phyloP scores from a whole-genome alignment of 805 yeast genomes.

The Saccharomyces cerevisiae region DNA sequence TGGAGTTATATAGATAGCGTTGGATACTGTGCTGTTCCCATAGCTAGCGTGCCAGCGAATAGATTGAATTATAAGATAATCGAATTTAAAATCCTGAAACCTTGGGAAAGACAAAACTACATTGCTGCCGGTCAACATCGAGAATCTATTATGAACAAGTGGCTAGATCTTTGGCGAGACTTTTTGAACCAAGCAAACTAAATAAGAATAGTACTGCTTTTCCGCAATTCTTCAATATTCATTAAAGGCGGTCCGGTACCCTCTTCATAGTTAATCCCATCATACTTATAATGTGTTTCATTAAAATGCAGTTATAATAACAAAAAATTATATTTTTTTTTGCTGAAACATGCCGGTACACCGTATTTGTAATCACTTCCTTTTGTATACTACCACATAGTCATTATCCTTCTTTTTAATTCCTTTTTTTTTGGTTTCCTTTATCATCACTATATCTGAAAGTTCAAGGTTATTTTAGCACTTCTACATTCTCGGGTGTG shows the following conservation, averaged over 20 bases:
- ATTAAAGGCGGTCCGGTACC: neutral
- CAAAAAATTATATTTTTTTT: neutral
- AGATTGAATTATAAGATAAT: slow-evolving; percentile 12
- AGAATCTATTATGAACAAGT: slow-evolving; percentile 9
- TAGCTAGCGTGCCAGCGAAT: neutral
- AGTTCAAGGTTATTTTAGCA: neutral
- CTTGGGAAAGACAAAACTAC: slow-evolving; percentile 15
- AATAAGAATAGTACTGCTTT: neutral
- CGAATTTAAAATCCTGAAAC: slow-evolving; percentile 17
- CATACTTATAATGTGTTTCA: neutral
- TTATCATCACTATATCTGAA: neutral
- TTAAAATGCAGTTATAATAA: neutral
- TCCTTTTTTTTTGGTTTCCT: neutral
- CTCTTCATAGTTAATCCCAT: neutral
- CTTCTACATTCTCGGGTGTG: neutral
- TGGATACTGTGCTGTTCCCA: slow-evolving; percentile 9
- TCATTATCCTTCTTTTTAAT: neutral
- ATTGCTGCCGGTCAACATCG: neutral
- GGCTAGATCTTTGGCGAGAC: slow-evolving; percentile 17
- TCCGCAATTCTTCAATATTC: neutral
- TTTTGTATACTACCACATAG: neutral
- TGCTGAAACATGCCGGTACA: neutral
- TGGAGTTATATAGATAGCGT: slow-evolving; percentile 26
- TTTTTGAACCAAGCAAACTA: slow-evolving; percentile 4
- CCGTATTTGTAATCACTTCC: neutral